These are phyloP conservation scores for Triticum dicoccoides DNA, from an alignment of 176 grass and related monocot species.

Conservation along the genomic window DNA sequence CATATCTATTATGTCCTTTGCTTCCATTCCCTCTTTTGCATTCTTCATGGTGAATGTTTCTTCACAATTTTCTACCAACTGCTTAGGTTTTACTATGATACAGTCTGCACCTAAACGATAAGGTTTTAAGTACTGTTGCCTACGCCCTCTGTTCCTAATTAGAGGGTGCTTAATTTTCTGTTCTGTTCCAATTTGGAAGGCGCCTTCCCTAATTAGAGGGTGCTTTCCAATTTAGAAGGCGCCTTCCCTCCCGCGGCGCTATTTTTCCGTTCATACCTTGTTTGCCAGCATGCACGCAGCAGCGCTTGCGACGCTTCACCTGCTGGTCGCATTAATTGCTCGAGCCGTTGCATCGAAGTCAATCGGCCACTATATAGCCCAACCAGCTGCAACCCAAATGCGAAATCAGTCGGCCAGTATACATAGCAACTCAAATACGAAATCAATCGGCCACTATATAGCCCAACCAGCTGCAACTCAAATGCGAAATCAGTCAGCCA, in stretches of 20 bases:
- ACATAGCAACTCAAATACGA: background rate
- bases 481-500: background rate
- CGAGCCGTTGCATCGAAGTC: background rate
- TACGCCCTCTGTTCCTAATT: background rate
- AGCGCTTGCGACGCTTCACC: background rate
- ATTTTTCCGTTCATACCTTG: background rate
- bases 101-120: background rate
- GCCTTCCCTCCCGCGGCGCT: background rate
- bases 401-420: background rate
- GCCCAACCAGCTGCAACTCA: background rate
- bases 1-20: background rate
- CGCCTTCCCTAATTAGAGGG: too few species aligned
- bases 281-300: background rate
- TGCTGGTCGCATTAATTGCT: background rate
- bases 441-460: background rate
- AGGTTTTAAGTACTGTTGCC: background rate
- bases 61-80: background rate
- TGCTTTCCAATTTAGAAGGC: background rate
- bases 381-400: background rate
- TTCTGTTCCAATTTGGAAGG: background rate
- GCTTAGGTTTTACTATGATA: background rate
- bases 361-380: background rate
- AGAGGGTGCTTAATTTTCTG: background rate
- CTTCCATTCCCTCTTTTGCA: background rate
- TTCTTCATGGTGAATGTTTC: background rate